Conservation (phyloP, 768 basidiomycete genomes). For the Chlorophyllum brunneum region DNA sequence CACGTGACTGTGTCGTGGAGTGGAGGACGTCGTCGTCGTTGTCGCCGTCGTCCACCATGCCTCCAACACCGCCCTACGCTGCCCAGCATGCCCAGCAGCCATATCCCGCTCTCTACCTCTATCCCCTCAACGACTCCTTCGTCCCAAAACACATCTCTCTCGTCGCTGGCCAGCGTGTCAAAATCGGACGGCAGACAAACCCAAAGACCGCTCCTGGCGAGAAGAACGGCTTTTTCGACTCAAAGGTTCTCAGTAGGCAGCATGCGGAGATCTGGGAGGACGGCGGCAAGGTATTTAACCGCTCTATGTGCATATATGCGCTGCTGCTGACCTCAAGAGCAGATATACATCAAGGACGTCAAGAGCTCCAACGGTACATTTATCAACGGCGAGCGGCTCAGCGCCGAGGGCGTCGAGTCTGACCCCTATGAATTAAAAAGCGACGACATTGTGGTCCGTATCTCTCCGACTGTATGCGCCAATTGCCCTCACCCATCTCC, state of each 20-base stretch:
- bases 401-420: conserved; percentile 84
- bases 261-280: conserved; percentile 99
- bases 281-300: conserved; percentile 62
- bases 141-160: conserved; percentile 93
- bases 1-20: background rate
- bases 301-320: background rate
- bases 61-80: conserved; percentile 24
- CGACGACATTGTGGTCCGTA: conserved; percentile 89
- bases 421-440: conserved; percentile 92
- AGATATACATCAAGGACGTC: conserved; percentile 99
- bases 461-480: conserved; percentile 1
- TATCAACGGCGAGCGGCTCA: conserved; percentile 92
- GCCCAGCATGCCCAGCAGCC: conserved; percentile 21
- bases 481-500: conserved; percentile 14
- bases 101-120: conserved; percentile 61
- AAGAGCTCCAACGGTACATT: conserved; percentile 98
- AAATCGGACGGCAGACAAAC: conserved; percentile 96
- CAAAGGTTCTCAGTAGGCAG: conserved; percentile 87
- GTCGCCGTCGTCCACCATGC: conserved; percentile 11
- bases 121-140: conserved; percentile 93
- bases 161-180: conserved; percentile 59
- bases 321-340: conserved; percentile 11
- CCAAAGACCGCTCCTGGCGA: conserved; percentile 91
- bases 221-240: conserved; percentile 96
- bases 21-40: background rate